phyloP scores from a whole-genome alignment of 148 eudicot genomes.

The Heliosperma pusillum region DNA sequence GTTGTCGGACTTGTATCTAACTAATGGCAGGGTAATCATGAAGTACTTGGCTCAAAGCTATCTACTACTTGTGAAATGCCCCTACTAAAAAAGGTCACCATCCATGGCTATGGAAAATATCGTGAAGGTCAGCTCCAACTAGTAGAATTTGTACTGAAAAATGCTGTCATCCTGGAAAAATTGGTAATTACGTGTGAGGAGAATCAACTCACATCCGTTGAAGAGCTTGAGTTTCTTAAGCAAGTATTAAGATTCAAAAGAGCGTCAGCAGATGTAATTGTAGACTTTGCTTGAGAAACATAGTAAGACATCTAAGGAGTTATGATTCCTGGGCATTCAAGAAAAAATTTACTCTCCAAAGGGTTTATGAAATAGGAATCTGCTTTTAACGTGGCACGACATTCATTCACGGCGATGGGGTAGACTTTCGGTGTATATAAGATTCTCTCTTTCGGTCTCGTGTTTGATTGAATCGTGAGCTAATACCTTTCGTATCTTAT shows the following conservation, averaged over 20 bases:
- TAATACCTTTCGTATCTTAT: no score
- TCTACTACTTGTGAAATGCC: conserved; percentile 11
- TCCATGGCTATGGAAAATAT: neutral
- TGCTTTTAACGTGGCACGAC: no score
- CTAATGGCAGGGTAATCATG: neutral
- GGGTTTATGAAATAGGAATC: no score
- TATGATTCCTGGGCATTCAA: no score
- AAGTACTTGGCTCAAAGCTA: neutral
- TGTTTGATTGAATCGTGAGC: no score
- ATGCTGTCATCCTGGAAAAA: conserved; percentile 4
- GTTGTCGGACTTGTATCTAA: neutral
- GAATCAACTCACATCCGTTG: neutral
- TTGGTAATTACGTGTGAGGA: neutral
- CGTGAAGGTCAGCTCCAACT: conserved; percentile 8
- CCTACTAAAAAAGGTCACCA: neutral
- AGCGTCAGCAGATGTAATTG: conserved; percentile 15
- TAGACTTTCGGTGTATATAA: no score
- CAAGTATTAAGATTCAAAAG: neutral
- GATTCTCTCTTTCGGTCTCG: no score
- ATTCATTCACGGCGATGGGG: no score
- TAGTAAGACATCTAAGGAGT: neutral
- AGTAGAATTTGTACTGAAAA: conserved; percentile 11
- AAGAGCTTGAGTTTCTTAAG: neutral
- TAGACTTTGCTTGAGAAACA: conserved; percentile 2
- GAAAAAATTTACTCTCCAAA: no score